These are phyloP conservation scores for Dryas integrifolia DNA, from an alignment of 331 rosid species.

Conservation along the genomic window DNA sequence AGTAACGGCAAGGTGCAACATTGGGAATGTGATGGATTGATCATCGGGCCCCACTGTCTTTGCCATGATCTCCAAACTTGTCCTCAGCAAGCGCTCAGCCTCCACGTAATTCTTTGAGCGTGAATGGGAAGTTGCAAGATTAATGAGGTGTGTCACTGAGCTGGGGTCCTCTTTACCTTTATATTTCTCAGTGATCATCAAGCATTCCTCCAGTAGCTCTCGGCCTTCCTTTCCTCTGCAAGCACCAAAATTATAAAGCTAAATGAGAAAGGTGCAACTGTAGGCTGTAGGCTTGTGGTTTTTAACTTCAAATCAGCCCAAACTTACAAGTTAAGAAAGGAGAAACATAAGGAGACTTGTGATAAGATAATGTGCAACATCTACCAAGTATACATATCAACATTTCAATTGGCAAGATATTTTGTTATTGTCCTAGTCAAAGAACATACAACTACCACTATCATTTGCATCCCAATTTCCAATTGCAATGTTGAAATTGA, in stretches of 20 bases:
- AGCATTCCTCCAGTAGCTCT: conserved; percentile 72
- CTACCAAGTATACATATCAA: background rate
- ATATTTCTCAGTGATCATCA: conserved; percentile 56
- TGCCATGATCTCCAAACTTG: conserved; percentile 58
- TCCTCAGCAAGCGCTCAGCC: conserved; percentile 75
- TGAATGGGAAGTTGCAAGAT: conserved; percentile 78
- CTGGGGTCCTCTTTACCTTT: conserved; percentile 77
- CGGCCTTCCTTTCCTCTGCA: conserved; percentile 84
- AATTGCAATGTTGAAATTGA: conserved; percentile 18
- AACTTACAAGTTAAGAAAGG: too few relatives aligned
- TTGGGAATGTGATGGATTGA: conserved; percentile 70
- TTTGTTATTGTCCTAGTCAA: background rate
- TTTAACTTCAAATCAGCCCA: background rate
- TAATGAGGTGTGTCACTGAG: conserved; percentile 63
- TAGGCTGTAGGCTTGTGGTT: conserved; percentile 12
- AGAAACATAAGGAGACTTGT: background rate
- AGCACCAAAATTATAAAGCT: conserved; percentile 8
- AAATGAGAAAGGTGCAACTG: background rate
- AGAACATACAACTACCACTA: background rate
- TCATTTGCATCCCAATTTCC: background rate
- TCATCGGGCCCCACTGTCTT: conserved; percentile 57
- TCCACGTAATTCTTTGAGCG: conserved; percentile 61
- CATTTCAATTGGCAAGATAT: background rate
- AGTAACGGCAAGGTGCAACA: conserved; percentile 83
- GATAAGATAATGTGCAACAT: background rate